phyloP scores from a whole-genome alignment of 202 grass and related monocot species.

The Panicum hallii region DNA sequence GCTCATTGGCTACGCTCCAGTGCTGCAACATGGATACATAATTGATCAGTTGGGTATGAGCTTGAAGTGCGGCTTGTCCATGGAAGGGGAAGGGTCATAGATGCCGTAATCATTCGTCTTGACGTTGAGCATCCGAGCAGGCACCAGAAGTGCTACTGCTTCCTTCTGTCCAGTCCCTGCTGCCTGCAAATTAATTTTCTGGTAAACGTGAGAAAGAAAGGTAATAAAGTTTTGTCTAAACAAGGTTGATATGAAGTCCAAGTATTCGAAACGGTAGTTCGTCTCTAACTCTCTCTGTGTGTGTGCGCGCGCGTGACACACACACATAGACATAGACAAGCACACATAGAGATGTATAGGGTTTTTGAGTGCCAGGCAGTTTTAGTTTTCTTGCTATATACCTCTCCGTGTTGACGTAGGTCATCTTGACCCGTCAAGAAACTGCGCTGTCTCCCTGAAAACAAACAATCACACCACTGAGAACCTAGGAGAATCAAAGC shows the following conservation, averaged over 20 bases:
- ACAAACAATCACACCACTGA: conserved; percentile 27
- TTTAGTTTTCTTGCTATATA: conserved; percentile 15
- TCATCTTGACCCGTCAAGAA: conserved; percentile 33
- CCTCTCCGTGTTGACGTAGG: conserved; percentile 49
- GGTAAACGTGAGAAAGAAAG: neutral
- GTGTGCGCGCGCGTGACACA: no score
- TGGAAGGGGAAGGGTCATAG: conserved; percentile 72
- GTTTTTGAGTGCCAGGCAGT: neutral
- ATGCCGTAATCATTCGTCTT: conserved; percentile 69
- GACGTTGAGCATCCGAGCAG: conserved; percentile 63
- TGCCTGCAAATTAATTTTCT: conserved; percentile 28
- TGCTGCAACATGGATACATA: neutral
- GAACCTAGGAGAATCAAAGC: neutral
- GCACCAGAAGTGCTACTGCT: conserved; percentile 1
- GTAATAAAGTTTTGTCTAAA: neutral
- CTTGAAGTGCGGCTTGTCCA: conserved; percentile 85
- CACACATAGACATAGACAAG: neutral
- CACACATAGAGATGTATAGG: neutral
- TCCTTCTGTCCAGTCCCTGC: conserved; percentile 37
- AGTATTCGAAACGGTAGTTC: neutral
- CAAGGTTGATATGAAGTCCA: neutral
- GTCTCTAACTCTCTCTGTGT: neutral
- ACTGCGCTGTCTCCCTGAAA: conserved; percentile 49
- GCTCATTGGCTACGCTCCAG: neutral
- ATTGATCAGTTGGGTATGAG: conserved; percentile 73